phyloP scores from a whole-genome alignment of 164 flowering plant species.

The Umbellularia californica region DNA sequence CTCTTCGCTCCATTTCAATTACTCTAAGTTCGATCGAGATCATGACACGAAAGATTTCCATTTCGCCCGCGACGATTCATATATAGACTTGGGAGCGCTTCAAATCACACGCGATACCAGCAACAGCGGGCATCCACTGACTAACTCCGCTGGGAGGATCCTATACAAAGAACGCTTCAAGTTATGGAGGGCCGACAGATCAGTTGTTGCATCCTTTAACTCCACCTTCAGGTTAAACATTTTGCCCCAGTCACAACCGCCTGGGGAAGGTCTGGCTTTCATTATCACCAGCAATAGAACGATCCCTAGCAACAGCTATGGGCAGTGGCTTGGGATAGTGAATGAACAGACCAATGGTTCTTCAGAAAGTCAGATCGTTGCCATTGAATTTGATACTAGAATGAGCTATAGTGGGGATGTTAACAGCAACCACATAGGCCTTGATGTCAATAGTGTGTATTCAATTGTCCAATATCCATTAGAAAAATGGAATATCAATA shows the following conservation, averaged over 20 bases:
- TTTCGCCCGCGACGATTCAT: background rate
- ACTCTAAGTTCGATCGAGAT: background rate
- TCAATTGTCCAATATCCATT: conserved; percentile 8
- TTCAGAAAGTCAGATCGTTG: conserved; percentile 11
- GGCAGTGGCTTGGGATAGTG: conserved; percentile 39
- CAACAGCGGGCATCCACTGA: background rate
- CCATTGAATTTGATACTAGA: conserved; percentile 31
- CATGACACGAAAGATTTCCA: background rate
- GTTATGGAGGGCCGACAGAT: background rate
- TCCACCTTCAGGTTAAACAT: conserved; percentile 35
- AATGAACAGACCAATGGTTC: conserved; percentile 9
- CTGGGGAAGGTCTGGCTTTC: conserved; percentile 30
- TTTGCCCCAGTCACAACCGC: background rate
- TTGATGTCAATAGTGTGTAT: conserved; percentile 18
- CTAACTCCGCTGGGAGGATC: background rate
- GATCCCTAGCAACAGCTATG: conserved; percentile 30
- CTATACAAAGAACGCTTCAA: background rate
- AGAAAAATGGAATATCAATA: conserved; percentile 14
- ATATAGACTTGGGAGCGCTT: background rate
- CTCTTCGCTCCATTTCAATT: background rate
- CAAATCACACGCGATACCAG: background rate
- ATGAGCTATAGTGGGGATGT: conserved; percentile 11
- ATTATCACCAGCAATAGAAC: conserved; percentile 23
- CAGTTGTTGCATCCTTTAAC: conserved; percentile 21
- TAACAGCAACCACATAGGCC: conserved; percentile 24